Base-by-base conservation (phyloP, 106 monocot genomes). In the Gastrodia elata region DNA sequence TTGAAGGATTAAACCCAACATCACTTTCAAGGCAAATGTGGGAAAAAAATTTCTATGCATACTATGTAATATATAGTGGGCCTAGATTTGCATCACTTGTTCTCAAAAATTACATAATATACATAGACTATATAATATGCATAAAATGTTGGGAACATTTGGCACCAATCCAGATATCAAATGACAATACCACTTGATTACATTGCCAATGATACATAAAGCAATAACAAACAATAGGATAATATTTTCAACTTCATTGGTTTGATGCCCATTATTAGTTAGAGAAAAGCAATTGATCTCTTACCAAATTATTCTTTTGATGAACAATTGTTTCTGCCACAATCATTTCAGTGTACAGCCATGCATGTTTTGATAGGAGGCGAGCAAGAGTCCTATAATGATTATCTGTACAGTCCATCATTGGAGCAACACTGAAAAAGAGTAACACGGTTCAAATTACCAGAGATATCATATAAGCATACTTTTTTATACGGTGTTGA, bases 321-420 rank as follows among this genome's bases (percentile, higher is more conserved):
- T 98, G 90, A 75, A 98, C 91, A 70, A 98, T 98, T 8, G 98
- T 98, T 76, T 98, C 98, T 34, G 98, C 93, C 32, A 98, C 98
- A 48, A 98, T 80, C 98, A 98, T 98, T 79, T 98, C 98, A 3
- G 98, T 98, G 75, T 88, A 98, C 25, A 98, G 85, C 98, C 98
- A 98, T 9, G 98, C 93, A 75, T 91, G 98, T 72, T 83, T 93
- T 24, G 98, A 91, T 70, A 98, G 85, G 22, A 93, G 77, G 25
- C 98, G 88, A 61, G 88, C 93, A 71, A 98, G 93, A 34, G 85
- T 87, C 78, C 98, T 80, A 49, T 75, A 98, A 71, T 98, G 88
- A 78, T 93, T 93, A 76, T 98, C 98, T 38, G 98, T 98, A 90
- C 92, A 98, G 24, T 89, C 98, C 98, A 98, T 98, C 98, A 98